A percentile compares a stretch with the other conserved stretches of the same genome.
Conservation (phyloP, 257 asterid genomes). For the Nicotiana undulata region DNA sequence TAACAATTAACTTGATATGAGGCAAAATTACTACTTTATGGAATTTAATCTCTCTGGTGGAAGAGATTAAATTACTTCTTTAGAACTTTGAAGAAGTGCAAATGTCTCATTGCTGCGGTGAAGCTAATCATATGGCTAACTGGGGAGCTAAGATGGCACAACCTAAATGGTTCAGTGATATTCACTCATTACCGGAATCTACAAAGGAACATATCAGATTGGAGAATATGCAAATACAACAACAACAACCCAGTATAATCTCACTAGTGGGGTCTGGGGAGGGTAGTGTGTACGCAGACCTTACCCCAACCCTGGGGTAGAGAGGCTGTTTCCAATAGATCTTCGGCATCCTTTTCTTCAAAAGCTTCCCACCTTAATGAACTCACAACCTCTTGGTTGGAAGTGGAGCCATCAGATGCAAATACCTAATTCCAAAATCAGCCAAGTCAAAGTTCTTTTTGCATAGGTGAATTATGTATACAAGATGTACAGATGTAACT, state of each 20-base stretch:
- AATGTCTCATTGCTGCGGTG: not conserved
- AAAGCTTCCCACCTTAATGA: too few relatives aligned
- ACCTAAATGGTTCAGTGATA: not conserved
- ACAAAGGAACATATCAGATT: not conserved
- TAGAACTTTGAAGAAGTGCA: not conserved
- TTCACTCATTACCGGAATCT: not conserved
- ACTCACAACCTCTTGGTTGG: too few relatives aligned
- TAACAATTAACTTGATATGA: not conserved
- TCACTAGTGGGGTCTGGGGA: too few relatives aligned
- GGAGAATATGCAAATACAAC: not conserved
- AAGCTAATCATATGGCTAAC: not conserved
- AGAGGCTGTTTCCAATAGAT: too few relatives aligned
- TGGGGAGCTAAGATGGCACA: not conserved
- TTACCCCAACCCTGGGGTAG: too few relatives aligned
- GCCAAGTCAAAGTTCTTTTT: not conserved
- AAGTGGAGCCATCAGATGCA: too few relatives aligned
- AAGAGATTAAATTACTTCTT: not conserved
- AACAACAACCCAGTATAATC: too few relatives aligned
- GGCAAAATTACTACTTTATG: not conserved
- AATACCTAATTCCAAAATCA: not conserved
- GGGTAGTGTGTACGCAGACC: too few relatives aligned
- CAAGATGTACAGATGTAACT: not conserved
- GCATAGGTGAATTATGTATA: not conserved
- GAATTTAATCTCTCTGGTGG: not conserved
- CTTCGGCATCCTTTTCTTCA: too few relatives aligned